phyloP scores from a whole-genome alignment of 257 asterid species.

The Pogostemon cablin region DNA sequence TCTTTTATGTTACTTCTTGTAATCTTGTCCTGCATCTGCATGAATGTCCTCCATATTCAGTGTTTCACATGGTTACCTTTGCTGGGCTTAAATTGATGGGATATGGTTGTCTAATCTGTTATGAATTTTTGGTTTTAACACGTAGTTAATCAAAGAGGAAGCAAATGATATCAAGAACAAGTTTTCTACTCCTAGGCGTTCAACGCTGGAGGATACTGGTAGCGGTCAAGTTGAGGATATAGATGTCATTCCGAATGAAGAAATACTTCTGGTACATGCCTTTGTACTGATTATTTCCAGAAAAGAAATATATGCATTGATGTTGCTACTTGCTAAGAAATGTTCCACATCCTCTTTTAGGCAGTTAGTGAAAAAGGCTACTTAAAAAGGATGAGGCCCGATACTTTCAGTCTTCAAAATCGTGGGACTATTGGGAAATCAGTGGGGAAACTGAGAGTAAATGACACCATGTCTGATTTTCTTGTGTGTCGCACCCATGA shows the following conservation, averaged over 20 bases:
- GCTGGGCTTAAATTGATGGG: slow-evolving; percentile 9
- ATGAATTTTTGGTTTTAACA: slow-evolving; percentile 4
- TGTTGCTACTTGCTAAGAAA: slow-evolving; percentile 34
- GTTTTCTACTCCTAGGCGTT: slow-evolving; percentile 85
- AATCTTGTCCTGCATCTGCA: neutral
- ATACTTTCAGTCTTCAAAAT: slow-evolving; percentile 85
- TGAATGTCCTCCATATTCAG: slow-evolving; percentile 14
- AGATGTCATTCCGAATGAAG: slow-evolving; percentile 92
- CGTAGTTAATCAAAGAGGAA: slow-evolving; percentile 82
- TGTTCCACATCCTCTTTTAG: slow-evolving; percentile 46
- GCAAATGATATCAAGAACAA: slow-evolving; percentile 86
- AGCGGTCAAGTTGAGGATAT: slow-evolving; percentile 83
- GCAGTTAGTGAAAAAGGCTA: slow-evolving; percentile 98
- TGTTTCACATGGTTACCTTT: neutral
- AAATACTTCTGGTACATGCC: slow-evolving; percentile 79
- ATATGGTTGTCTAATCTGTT: slow-evolving; percentile 22
- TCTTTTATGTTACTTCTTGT: slow-evolving; percentile 18
- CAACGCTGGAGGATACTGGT: slow-evolving; percentile 84
- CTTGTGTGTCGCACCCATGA: slow-evolving; percentile 96
- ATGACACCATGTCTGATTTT: slow-evolving; percentile 94
- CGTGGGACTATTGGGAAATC: slow-evolving; percentile 99
- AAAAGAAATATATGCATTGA: slow-evolving; percentile 18
- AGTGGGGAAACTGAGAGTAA: slow-evolving; percentile 88
- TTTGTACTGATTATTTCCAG: slow-evolving; percentile 26
- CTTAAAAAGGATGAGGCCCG: slow-evolving; percentile 94